These are phyloP conservation scores for Amniculicola lignicola DNA, from an alignment of 495 filamentous ascomycete genomes.

Conservation along the genomic window DNA sequence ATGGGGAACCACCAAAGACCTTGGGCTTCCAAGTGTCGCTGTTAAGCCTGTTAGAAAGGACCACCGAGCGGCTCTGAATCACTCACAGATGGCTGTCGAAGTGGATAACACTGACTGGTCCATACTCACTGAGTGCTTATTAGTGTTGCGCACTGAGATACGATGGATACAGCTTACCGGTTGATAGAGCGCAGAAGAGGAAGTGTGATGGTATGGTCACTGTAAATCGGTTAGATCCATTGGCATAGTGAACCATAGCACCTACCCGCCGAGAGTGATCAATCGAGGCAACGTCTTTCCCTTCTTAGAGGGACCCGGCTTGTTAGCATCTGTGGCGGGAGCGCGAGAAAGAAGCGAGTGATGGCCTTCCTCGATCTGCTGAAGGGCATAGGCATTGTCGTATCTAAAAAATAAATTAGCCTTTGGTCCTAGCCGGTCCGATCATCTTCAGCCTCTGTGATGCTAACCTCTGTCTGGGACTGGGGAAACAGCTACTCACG, in stretches of 20 bases:
- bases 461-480: too few relatives aligned
- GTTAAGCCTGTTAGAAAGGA: not conserved
- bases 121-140: constrained; percentile 34
- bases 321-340: constrained; percentile 50
- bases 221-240: not conserved
- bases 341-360: constrained; percentile 42
- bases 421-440: not conserved
- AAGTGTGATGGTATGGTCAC: constrained; percentile 62
- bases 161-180: constrained; percentile 14
- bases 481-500: constrained; percentile 45
- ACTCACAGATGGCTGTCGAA: constrained; percentile 47
- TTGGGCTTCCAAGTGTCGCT: constrained; percentile 61
- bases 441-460: too few relatives aligned
- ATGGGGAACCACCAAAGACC: constrained; percentile 67
- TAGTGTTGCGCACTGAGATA: not conserved
- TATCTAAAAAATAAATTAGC: constrained; percentile 32
- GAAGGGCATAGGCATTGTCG: constrained; percentile 45
- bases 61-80: not conserved
- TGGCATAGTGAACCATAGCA: not conserved
- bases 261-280: constrained; percentile 46
- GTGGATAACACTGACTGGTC: constrained; percentile 46
- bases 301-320: constrained; percentile 49
- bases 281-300: constrained; percentile 54
- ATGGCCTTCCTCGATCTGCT: constrained; percentile 48
- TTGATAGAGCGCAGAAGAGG: constrained; percentile 52